Conservation (phyloP, 148 eudicot species). For the Fagopyrum tataricum region DNA sequence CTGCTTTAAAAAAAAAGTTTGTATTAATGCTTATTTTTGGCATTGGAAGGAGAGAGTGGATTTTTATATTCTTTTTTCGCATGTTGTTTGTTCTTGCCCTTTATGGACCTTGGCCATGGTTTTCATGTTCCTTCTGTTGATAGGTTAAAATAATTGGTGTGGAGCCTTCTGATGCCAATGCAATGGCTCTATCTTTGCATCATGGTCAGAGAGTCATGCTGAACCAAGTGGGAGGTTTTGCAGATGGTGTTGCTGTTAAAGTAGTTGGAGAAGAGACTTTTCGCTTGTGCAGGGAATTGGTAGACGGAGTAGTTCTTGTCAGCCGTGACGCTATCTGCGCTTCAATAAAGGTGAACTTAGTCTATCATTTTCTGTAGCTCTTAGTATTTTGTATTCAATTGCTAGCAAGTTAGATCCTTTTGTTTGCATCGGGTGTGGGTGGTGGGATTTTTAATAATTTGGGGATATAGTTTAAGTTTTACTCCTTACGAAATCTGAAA, state of each 20-base stretch:
- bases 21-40: not conserved
- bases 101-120: not conserved
- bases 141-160: slow-evolving; percentile 90
- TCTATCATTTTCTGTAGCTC: not conserved
- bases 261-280: slow-evolving; percentile 93
- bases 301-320: slow-evolving; percentile 95
- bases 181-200: slow-evolving; percentile 93
- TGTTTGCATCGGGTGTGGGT: not conserved
- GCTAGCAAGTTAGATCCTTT: not conserved
- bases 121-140: not conserved
- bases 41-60: not conserved
- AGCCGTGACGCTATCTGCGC: slow-evolving; percentile 99
- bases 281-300: slow-evolving; percentile 66
- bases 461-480: not conserved
- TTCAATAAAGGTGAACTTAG: slow-evolving; percentile 70
- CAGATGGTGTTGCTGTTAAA: slow-evolving; percentile 98
- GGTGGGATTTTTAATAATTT: not conserved
- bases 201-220: slow-evolving; percentile 73
- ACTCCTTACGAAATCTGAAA: not conserved
- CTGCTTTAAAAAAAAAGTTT: not conserved
- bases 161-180: slow-evolving; percentile 94
- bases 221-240: slow-evolving; percentile 95
- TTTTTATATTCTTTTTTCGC: not conserved
- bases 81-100: not conserved
- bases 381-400: not conserved